Evolutionary conservation across 495 filamentous ascomycete species (phyloP).

Genomic region (Penicillium soppii): DNA sequence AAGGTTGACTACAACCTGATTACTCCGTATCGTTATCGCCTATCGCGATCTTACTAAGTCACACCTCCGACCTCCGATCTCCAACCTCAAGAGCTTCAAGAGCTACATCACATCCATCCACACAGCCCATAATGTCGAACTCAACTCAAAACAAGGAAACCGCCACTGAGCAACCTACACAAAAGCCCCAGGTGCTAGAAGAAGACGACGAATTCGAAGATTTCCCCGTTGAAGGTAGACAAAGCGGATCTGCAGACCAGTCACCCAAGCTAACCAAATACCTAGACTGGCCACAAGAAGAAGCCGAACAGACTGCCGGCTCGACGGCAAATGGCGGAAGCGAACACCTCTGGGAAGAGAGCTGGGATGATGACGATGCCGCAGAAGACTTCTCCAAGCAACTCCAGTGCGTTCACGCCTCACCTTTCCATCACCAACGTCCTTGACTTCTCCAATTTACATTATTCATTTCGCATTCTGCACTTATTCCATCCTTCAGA

Average conservation of each 20-base stretch:
- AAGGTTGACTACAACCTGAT: too few species aligned
- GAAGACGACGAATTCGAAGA: conserved; percentile 99
- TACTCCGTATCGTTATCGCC: conserved; percentile 2
- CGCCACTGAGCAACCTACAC: conserved; percentile 47
- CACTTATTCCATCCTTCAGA: not conserved
- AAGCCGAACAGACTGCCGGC: conserved; percentile 71
- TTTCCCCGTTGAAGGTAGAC: conserved; percentile 94
- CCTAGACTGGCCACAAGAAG: conserved; percentile 84
- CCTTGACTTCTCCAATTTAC: not conserved
- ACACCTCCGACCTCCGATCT: conserved; percentile 9
- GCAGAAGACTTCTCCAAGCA: conserved; percentile 95
- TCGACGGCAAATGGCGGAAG: conserved; percentile 48
- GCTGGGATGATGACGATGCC: conserved; percentile 98
- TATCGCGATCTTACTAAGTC: conserved; percentile 15
- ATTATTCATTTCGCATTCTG: not conserved
- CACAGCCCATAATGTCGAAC: conserved; percentile 40
- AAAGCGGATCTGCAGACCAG: not conserved
- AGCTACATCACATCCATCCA: not conserved
- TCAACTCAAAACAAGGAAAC: conserved; percentile 38
- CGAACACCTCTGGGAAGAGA: conserved; percentile 96
- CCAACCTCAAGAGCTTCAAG: not conserved
- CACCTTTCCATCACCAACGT: not conserved
- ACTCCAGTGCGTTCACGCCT: conserved; percentile 79
- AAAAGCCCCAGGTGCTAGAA: conserved; percentile 70
- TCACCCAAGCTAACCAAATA: conserved; percentile 1